Evolutionary conservation across 2,329 filamentous ascomycete genomes (phyloP).

Genomic region (Xylariaceae sp.): DNA sequence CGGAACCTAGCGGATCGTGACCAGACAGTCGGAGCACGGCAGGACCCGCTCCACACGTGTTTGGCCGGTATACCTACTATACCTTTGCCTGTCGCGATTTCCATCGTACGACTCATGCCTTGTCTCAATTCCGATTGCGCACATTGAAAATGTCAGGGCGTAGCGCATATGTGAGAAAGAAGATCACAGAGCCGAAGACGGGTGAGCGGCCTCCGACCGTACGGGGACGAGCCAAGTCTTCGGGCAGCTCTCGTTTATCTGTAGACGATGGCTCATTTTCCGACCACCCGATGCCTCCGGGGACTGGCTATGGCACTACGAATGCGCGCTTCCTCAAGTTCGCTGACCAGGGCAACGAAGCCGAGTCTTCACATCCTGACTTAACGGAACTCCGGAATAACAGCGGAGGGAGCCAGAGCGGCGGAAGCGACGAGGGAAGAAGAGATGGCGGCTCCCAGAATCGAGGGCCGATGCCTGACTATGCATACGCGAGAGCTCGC

Average conservation of each 20-base stretch:
- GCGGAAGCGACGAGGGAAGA: constrained; percentile 36
- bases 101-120: no score
- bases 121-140: no score
- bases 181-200: constrained; percentile 49
- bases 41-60: no score
- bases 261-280: constrained; percentile 39
- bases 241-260: constrained; percentile 31
- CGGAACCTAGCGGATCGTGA: no score
- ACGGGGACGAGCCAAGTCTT: constrained; percentile 37
- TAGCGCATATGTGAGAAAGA: constrained; percentile 58
- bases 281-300: constrained; percentile 38
- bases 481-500: constrained; percentile 42
- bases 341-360: constrained; percentile 38
- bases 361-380: constrained; percentile 27
- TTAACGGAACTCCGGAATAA: constrained; percentile 24
- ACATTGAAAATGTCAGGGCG: constrained; percentile 50
- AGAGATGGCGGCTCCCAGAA: constrained; percentile 28
- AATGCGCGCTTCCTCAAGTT: constrained; percentile 47
- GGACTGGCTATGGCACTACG: constrained; percentile 42
- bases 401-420: constrained; percentile 39
- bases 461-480: constrained; percentile 40
- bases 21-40: no score
- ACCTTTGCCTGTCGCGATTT: no score
- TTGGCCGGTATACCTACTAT: no score
- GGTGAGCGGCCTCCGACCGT: constrained; percentile 29